These are phyloP conservation scores for Galium porrigens DNA, from an alignment of 305 asterid genomes.

Conservation along the genomic window DNA sequence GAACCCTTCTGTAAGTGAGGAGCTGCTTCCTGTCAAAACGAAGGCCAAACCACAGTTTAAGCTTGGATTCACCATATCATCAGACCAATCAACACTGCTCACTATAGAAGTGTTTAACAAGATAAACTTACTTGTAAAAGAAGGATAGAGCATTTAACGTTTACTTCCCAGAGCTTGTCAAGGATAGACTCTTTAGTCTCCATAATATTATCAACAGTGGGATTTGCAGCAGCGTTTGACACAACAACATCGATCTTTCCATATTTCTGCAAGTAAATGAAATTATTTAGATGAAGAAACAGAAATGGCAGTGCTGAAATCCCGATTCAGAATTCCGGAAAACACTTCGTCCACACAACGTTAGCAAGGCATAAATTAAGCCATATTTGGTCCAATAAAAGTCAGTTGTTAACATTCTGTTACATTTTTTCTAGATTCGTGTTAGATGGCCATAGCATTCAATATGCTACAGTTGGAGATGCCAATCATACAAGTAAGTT, in stretches of 20 bases:
- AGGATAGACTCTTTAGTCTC: constrained; percentile 62
- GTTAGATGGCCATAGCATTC: not conserved
- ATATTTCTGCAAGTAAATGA: constrained; percentile 42
- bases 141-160: constrained; percentile 62
- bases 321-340: not conserved
- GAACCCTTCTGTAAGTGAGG: constrained; percentile 65
- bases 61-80: not conserved
- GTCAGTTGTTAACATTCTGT: not conserved
- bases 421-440: not conserved
- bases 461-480: not conserved
- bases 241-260: constrained; percentile 67
- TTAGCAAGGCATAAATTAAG: not conserved
- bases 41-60: not conserved
- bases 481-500: not conserved
- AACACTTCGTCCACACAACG: not conserved
- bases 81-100: not conserved
- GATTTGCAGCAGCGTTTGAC: constrained; percentile 90
- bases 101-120: not conserved
- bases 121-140: constrained; percentile 55
- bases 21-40: constrained; percentile 45
- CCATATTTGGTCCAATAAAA: not conserved
- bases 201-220: constrained; percentile 46
- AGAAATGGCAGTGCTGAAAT: not conserved
- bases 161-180: constrained; percentile 89
- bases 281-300: not conserved